Evolutionary conservation across 352 stramenopile genomes (phyloP).

Genomic region (Peronospora tabacina): DNA sequence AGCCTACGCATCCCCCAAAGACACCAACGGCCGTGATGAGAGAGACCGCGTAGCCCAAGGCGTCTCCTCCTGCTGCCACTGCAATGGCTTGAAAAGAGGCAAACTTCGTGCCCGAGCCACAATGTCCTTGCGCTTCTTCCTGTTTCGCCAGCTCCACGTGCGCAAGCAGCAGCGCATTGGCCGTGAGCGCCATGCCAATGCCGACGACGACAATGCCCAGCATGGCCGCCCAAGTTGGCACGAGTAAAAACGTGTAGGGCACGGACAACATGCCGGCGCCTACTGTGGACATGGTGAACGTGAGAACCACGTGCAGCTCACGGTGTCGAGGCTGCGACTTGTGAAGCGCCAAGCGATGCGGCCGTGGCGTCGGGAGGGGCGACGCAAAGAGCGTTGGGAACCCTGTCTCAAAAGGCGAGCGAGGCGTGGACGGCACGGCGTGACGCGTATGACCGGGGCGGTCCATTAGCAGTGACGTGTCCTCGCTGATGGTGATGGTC

Average conservation of each 20-base stretch:
- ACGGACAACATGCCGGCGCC: slow-evolving; percentile 63
- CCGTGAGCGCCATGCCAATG: slow-evolving; percentile 46
- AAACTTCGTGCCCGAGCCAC: slow-evolving; percentile 43
- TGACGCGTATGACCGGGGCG: slow-evolving; percentile 10
- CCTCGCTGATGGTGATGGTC: slow-evolving; percentile 16
- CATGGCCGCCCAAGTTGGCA: slow-evolving; percentile 38
- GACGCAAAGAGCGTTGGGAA: slow-evolving; percentile 62
- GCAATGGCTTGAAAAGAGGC: slow-evolving; percentile 63
- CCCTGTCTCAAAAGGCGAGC: slow-evolving; percentile 63
- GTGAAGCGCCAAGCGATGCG: slow-evolving; percentile 44
- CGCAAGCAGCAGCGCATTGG: slow-evolving; percentile 46
- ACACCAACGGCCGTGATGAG: slow-evolving; percentile 59
- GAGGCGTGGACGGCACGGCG: slow-evolving; percentile 33
- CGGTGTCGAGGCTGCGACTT: slow-evolving; percentile 30
- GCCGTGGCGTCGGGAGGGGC: slow-evolving; percentile 41
- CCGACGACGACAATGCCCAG: slow-evolving; percentile 40
- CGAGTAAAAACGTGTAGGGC: slow-evolving; percentile 61
- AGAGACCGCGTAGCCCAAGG: slow-evolving; percentile 54
- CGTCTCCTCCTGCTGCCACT: slow-evolving; percentile 38
- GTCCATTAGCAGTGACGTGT: slow-evolving; percentile 19
- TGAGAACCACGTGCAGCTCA: slow-evolving; percentile 63
- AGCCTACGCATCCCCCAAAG: slow-evolving; percentile 63
- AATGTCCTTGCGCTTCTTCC: slow-evolving; percentile 36
- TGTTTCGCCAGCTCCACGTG: slow-evolving; percentile 47
- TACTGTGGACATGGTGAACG: slow-evolving; percentile 71